Percentiles rank a stretch among this genome's conserved stretches.
Conservation (phyloP, 208 protist genomes). For the Strigomonas culicis region DNA sequence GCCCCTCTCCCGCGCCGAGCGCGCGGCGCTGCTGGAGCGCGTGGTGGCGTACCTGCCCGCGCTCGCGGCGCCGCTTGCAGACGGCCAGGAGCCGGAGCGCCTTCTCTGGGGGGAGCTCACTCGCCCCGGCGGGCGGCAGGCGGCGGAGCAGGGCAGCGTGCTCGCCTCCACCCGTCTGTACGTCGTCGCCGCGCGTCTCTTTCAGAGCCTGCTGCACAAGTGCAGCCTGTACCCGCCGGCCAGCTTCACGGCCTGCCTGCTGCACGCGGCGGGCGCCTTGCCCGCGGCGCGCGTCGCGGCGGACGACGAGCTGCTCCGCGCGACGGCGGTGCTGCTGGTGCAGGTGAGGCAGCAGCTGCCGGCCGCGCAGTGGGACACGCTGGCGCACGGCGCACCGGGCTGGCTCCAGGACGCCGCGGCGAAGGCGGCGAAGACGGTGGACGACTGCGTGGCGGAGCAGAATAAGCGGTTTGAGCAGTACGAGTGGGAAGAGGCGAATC, state of each 20-base stretch:
- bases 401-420: slow-evolving; percentile 42
- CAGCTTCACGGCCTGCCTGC: slow-evolving; percentile 26
- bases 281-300: slow-evolving; percentile 13
- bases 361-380: slow-evolving; percentile 16
- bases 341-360: slow-evolving; percentile 24
- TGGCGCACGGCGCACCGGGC: slow-evolving; percentile 28
- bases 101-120: not conserved
- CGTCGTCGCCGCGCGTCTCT: slow-evolving; percentile 30
- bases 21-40: slow-evolving; percentile 31
- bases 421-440: slow-evolving; percentile 26
- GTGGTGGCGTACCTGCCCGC: slow-evolving; percentile 51
- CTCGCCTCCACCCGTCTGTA: slow-evolving; percentile 9
- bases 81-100: not conserved
- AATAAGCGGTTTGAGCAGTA: slow-evolving; percentile 52
- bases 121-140: not conserved
- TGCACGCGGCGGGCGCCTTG: slow-evolving; percentile 48
- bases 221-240: slow-evolving; percentile 25
- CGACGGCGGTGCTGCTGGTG: slow-evolving; percentile 31
- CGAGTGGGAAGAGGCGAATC: slow-evolving; percentile 46
- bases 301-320: slow-evolving; percentile 27
- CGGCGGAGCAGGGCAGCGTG: not conserved
- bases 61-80: not conserved
- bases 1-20: slow-evolving; percentile 24
- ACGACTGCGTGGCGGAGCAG: slow-evolving; percentile 42
- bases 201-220: slow-evolving; percentile 45